These are phyloP conservation scores for Cytospora leucostoma DNA, from an alignment of 2,329 filamentous ascomycete genomes.

Conservation along the genomic window DNA sequence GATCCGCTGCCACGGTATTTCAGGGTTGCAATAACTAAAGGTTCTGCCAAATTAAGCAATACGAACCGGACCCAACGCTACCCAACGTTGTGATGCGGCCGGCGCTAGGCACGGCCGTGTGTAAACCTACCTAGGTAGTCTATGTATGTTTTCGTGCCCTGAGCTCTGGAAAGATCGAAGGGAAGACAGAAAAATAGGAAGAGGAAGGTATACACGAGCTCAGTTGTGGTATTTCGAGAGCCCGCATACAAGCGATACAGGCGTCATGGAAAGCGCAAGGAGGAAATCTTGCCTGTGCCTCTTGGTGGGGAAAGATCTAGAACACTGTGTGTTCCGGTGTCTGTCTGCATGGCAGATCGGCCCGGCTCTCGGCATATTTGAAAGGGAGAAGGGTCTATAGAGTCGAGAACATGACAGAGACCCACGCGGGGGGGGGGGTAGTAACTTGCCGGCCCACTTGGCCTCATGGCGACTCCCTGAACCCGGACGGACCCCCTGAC, in stretches of 20 bases:
- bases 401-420: constrained; percentile 18
- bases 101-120: not conserved
- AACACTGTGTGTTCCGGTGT: not conserved
- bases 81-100: not conserved
- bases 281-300: no score
- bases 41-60: not conserved
- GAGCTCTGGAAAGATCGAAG: no score
- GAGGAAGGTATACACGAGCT: not conserved
- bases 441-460: constrained; percentile 1
- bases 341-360: not conserved
- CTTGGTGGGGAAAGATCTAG: not conserved
- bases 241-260: not conserved
- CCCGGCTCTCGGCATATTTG: not conserved
- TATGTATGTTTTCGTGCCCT: no score
- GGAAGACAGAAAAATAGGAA: not conserved
- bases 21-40: not conserved
- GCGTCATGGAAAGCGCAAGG: not conserved
- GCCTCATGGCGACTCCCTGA: not conserved
- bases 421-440: constrained; percentile 12
- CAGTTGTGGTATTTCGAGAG: not conserved
- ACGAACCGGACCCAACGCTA: not conserved
- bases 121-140: not conserved
- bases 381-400: not conserved
- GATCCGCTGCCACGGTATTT: not conserved
- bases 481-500: not conserved